Percentiles rank a stretch among this genome's conserved stretches.
Conservation (phyloP, 345 rosid species). For the Ricinus communis region DNA sequence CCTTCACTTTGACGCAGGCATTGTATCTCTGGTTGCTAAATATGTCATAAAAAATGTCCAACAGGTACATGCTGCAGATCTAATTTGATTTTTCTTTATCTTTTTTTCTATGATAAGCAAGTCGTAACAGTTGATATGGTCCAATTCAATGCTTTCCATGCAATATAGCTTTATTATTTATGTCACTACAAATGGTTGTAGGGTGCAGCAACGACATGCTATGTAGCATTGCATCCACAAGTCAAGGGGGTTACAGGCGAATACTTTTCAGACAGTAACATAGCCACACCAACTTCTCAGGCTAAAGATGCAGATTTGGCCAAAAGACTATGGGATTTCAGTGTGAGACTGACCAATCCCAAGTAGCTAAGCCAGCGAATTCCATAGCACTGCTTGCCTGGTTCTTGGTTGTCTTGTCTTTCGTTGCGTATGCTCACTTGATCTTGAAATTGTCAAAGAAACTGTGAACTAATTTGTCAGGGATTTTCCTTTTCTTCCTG, state of each 20-base stretch:
- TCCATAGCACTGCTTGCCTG: too few relatives aligned
- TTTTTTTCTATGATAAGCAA: too few relatives aligned
- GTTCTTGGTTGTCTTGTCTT: too few relatives aligned
- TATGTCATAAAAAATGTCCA: conserved; percentile 42
- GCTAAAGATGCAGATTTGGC: conserved; percentile 49
- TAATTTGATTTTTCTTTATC: too few relatives aligned
- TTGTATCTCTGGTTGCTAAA: conserved; percentile 36
- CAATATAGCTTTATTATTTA: not conserved
- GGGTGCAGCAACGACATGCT: conserved; percentile 84
- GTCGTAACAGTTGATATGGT: not conserved
- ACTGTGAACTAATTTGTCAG: too few relatives aligned
- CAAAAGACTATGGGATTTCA: conserved; percentile 52
- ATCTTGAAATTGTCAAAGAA: too few relatives aligned
- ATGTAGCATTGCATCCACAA: conserved; percentile 63
- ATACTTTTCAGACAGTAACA: conserved; percentile 54
- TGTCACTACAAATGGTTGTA: conserved; percentile 17
- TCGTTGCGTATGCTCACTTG: too few relatives aligned
- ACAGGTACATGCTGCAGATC: conserved; percentile 37
- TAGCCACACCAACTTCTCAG: conserved; percentile 36
- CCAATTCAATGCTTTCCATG: not conserved
- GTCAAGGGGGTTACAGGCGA: conserved; percentile 52
- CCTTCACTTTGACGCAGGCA: conserved; percentile 38
- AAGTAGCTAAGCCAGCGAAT: conserved; percentile 24
- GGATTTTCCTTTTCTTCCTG: too few relatives aligned
- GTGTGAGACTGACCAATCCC: conserved; percentile 27